Evolutionary conservation across 2,329 filamentous ascomycete genomes (phyloP), one percentile per base, ranked within the genome.

Genomic region (Pyrenophora teres): DNA sequence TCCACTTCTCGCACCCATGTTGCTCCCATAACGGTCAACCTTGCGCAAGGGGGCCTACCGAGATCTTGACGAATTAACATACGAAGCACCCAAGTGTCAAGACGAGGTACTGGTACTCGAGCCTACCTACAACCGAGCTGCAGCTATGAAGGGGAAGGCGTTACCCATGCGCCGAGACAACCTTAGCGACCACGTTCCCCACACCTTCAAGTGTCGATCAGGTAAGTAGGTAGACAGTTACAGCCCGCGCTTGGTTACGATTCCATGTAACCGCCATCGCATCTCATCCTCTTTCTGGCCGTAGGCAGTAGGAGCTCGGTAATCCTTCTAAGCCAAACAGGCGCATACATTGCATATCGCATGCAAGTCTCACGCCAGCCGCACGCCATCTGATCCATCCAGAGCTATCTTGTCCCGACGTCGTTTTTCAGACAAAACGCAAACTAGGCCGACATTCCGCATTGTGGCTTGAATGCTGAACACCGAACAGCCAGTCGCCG

Each of bases 171-270:
- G 52, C 50, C 54, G 46, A 52, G 41, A 42, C 19, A 54, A 51
- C 55, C 59, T 56, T 59, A 56, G 52, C 53, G 51, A 58, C 54
- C 54, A 57, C 54, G 56, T 69, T 67, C 65, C 61, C 67, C 67
- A 69, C 64, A 68, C 64, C 54, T 60, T 44, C 59, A 60, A 59
- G 53, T 50, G 62, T 56, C 63, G 67, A 67, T 70, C 64, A 30
- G 27, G 27, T 30, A 51, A 57, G 60, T 54, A 56, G 46, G 57
- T 64, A 54, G 55, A 55, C 65, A 15, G 15, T 15, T 15, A 61
- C 60, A 56, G 37, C 48, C 56, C 62, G 49, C 46, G 13, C 27
- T 30, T 30, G 7, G 27, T 30, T 60, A 41, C 53, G 46, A 62
- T 60, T 21, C 19, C 19, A 21, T 56, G 52, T 55, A 55, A 50